Evolutionary conservation across 768 basidiomycete species (phyloP).

Genomic region (Naganishia onofrii): DNA sequence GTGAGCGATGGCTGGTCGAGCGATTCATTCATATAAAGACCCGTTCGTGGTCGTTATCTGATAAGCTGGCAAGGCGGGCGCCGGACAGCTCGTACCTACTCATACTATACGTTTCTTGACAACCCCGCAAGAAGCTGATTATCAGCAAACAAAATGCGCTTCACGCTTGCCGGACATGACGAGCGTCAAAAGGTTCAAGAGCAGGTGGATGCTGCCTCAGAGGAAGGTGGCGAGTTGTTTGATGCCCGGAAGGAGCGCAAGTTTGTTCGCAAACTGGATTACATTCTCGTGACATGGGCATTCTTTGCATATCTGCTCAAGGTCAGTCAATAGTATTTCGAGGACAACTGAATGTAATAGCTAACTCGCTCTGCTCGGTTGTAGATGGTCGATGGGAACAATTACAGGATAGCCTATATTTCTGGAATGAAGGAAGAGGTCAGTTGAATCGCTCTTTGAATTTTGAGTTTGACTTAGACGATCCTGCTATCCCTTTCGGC

Average conservation of each 20-base stretch:
- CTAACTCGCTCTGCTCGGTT: conserved; percentile 23
- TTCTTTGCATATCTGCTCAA: conserved; percentile 30
- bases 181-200: background rate
- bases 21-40: no score
- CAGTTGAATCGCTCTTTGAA: background rate
- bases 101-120: background rate
- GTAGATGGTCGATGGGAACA: conserved; percentile 34
- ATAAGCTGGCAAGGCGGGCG: background rate
- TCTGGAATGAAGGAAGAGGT: conserved; percentile 42
- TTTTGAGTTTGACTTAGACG: no score
- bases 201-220: no score
- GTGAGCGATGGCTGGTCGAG: no score
- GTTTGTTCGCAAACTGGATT: conserved; percentile 21
- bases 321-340: background rate
- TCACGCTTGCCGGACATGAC: background rate
- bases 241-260: conserved; percentile 12
- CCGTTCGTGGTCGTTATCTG: background rate
- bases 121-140: background rate
- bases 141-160: no score
- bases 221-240: background rate
- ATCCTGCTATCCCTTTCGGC: background rate
- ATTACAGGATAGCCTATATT: conserved; percentile 39
- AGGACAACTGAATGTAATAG: background rate
- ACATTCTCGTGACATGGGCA: conserved; percentile 26
- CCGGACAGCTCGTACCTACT: background rate